Conservation (phyloP, 2,329 filamentous ascomycete genomes). For the Capronia epimyces region DNA sequence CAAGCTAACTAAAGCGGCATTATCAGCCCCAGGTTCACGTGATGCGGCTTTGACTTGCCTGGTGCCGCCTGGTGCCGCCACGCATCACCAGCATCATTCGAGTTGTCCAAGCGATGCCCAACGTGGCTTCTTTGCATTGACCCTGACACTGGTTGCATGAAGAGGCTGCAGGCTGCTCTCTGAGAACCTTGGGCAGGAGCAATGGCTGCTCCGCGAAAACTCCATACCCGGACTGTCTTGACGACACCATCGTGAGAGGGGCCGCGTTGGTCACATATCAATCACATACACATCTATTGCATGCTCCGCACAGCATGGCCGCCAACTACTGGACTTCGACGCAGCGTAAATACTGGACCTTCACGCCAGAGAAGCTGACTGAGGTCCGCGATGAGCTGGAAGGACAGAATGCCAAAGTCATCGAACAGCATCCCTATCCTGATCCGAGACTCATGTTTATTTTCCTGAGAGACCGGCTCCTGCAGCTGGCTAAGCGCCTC, state of each 20-base stretch:
- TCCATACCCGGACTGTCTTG: too few species aligned
- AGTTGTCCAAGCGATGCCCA: too few species aligned
- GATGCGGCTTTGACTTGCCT: too few species aligned
- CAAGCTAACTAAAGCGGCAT: too few species aligned
- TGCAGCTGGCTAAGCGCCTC: conserved; percentile 77
- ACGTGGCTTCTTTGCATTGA: too few species aligned
- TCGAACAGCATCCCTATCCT: conserved; percentile 75
- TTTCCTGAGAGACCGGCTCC: conserved; percentile 83
- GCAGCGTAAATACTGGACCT: conserved; percentile 84
- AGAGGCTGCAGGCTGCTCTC: background rate
- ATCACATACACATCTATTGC: background rate
- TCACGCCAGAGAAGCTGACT: conserved; percentile 73
- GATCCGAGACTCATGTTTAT: conserved; percentile 78
- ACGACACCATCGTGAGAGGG: too few species aligned
- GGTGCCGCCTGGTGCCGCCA: too few species aligned
- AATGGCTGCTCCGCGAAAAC: background rate
- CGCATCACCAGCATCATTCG: too few species aligned
- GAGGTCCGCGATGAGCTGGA: conserved; percentile 70
- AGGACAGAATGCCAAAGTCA: conserved; percentile 62
- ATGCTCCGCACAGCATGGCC: conserved; percentile 56
- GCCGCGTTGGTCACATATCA: background rate
- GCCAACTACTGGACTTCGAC: conserved; percentile 97
- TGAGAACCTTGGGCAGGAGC: background rate
- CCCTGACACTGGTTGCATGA: background rate
- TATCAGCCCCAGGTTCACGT: too few species aligned